A percentile compares a stretch with the other conserved stretches of the same genome.
Conservation (phyloP, 1,139 yeast species). For the Zygoascus sp. region DNA sequence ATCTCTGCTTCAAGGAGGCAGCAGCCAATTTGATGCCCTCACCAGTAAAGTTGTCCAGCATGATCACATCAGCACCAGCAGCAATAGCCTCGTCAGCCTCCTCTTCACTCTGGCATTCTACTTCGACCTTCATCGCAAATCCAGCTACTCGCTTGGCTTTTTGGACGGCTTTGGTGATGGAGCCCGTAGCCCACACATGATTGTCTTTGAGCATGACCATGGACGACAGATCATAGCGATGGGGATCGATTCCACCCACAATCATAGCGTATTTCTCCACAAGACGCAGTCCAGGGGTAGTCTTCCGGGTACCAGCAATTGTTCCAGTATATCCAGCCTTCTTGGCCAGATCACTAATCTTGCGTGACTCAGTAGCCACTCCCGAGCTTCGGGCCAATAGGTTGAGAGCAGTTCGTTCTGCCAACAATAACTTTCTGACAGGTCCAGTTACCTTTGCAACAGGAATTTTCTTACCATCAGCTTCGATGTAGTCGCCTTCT, state of each 20-base stretch:
- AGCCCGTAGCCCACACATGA: slow-evolving; percentile 88
- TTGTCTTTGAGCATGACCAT: slow-evolving; percentile 98
- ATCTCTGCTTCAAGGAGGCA: slow-evolving; percentile 51
- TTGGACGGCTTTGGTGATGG: slow-evolving; percentile 76
- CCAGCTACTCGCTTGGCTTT: slow-evolving; percentile 81
- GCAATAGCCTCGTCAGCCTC: slow-evolving; percentile 90
- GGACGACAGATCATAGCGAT: slow-evolving; percentile 82
- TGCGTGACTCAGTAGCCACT: slow-evolving; percentile 68
- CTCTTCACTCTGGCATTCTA: slow-evolving; percentile 75
- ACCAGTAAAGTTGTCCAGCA: slow-evolving; percentile 86
- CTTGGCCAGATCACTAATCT: slow-evolving; percentile 58
- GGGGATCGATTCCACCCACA: slow-evolving; percentile 93
- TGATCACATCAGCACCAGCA: slow-evolving; percentile 94
- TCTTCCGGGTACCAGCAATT: slow-evolving; percentile 95
- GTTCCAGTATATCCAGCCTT: slow-evolving; percentile 72
- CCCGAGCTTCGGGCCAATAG: slow-evolving; percentile 82
- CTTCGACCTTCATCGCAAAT: slow-evolving; percentile 85
- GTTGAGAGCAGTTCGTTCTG: slow-evolving; percentile 85
- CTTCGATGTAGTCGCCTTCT: slow-evolving; percentile 61
- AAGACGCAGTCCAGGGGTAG: slow-evolving; percentile 90
- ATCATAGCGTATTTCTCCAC: slow-evolving; percentile 92
- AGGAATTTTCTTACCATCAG: slow-evolving; percentile 51
- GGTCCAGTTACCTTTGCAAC: slow-evolving; percentile 80
- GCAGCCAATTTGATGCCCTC: slow-evolving; percentile 66
- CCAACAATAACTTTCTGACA: slow-evolving; percentile 68